Evolutionary conservation across 2,329 filamentous ascomycete genomes (phyloP), one percentile per base, ranked within the genome.

Genomic region (Venturia nashicola): DNA sequence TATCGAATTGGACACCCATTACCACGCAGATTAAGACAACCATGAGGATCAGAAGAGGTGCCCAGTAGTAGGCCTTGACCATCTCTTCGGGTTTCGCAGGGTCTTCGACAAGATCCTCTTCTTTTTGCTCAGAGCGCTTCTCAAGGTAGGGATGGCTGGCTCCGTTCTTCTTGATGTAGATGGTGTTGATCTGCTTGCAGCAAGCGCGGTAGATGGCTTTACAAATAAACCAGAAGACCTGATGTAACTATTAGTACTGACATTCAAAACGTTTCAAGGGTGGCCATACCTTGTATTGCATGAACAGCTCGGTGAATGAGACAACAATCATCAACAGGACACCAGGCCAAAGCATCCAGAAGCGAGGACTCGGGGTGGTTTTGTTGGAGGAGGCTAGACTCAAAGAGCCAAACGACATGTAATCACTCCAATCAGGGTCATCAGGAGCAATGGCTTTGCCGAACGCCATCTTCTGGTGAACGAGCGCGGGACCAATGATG

Each of bases 401-500:
- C 48, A 81, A 71, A 14, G 75, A 77, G 48, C 70, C 72, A 66
- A 76, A 80, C 18, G 66, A 73, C 54, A 73, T 70, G 61, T 76
- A 74, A 9, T 72, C 71, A 23, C 72, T 69, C 79, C 79, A 84
- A 62, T 78, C 70, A 6, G 76, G 74, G 63, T 79, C 75, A 14
- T 69, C 65, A 12, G 69, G 66, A 36, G 70, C 67, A 3, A 72
- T 69, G 16, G 71, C 65, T 8, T 67, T 67, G 70, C 82, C 71
- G 76, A 79, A 77, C 67, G 80, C 74, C 71, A 67, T 76, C 65
- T 78, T 79, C 67, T 82, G 78, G 70, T 80, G 76, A 4, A 85
- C 80, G 12, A 85, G 78, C 16, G 78, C 68, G 32, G 83, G 83
- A 1, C 82, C 83, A 65, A 86, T 83, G 66, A 86, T 75, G 61